phyloP scores from a whole-genome alignment of 2,329 filamentous ascomycete genomes.

The Stachybotrys elegans region DNA sequence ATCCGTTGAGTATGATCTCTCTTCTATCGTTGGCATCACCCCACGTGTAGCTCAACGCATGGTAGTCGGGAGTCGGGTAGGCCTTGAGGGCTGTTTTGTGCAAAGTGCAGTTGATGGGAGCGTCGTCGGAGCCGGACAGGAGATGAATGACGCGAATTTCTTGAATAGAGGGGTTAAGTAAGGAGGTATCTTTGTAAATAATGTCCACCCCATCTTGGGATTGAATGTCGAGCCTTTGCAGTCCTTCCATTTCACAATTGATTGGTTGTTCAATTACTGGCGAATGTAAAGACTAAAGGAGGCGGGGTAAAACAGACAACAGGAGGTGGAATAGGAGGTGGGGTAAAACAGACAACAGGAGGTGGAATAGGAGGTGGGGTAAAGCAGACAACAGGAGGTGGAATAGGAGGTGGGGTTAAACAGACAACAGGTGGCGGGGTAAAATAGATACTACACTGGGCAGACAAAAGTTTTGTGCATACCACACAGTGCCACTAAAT shows the following conservation, averaged over 20 bases:
- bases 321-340: background rate
- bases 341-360: background rate
- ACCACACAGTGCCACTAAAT: too few species aligned
- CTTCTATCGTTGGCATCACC: background rate
- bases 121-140: background rate
- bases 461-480: too few species aligned
- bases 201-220: background rate
- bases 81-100: background rate
- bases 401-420: background rate
- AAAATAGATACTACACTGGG: too few species aligned
- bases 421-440: background rate
- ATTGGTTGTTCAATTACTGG: background rate
- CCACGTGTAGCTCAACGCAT: background rate
- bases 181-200: background rate
- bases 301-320: background rate
- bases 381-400: background rate
- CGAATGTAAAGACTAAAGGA: background rate
- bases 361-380: background rate
- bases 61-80: background rate
- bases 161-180: background rate
- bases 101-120: background rate
- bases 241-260: background rate
- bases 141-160: background rate
- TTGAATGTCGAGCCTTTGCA: background rate
- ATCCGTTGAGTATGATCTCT: background rate